Conservation (phyloP, 169 alveolate species). For the Sarcocystis neurona region DNA sequence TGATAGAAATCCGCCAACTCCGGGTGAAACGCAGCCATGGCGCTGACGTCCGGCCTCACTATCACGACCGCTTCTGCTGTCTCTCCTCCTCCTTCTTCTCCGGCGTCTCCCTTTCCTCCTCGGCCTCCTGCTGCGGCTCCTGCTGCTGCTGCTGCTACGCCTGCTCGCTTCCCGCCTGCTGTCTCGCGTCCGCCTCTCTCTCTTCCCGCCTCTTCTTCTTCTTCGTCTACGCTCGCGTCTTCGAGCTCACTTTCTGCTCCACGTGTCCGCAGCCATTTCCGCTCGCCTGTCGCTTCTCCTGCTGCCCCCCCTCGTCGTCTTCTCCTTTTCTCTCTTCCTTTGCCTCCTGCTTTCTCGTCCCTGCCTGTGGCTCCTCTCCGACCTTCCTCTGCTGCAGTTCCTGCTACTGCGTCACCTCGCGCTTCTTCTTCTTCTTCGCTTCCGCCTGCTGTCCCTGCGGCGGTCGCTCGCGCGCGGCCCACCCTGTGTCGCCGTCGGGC, state of each 20-base stretch:
- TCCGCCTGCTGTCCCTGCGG: too few relatives aligned
- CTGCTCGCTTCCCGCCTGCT: too few relatives aligned
- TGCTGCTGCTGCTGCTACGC: too few relatives aligned
- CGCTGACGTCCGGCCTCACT: constrained; percentile 9
- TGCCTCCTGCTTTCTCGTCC: not conserved
- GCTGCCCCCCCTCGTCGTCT: not conserved
- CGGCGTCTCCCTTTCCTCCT: not conserved
- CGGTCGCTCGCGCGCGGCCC: too few relatives aligned
- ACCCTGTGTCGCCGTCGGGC: too few relatives aligned
- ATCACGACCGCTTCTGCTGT: not conserved
- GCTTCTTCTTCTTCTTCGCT: too few relatives aligned
- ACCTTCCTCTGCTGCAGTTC: too few relatives aligned
- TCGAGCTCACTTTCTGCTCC: not conserved
- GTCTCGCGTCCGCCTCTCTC: not conserved
- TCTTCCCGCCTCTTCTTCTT: not conserved
- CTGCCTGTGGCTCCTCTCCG: too few relatives aligned
- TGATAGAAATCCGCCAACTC: not conserved
- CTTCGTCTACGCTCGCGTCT: not conserved
- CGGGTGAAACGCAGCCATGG: constrained; percentile 11
- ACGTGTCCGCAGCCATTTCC: not conserved
- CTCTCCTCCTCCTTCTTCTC: not conserved
- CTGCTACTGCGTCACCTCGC: too few relatives aligned
- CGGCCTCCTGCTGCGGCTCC: not conserved
- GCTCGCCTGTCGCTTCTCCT: not conserved
- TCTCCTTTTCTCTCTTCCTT: not conserved